These are phyloP conservation scores for Monosporascus ibericus DNA, from an alignment of 2,329 filamentous ascomycete species.

Conservation along the genomic window DNA sequence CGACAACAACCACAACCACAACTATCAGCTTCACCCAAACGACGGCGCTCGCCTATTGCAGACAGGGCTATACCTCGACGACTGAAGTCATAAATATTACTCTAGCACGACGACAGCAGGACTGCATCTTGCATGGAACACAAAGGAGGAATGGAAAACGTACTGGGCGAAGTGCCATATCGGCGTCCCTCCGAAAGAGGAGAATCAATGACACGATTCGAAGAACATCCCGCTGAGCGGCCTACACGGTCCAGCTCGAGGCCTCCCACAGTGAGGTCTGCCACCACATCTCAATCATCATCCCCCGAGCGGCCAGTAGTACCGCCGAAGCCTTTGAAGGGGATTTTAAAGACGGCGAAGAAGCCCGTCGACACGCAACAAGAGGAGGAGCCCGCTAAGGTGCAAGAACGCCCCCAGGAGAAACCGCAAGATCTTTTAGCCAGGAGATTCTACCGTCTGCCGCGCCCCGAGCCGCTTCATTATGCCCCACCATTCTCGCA, in stretches of 20 bases:
- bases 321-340: not conserved
- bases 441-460: conserved; percentile 23
- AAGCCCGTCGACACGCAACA: not conserved
- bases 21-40: not conserved
- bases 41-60: not conserved
- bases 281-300: not conserved
- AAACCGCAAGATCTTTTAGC: conserved; percentile 20
- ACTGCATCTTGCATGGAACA: not conserved
- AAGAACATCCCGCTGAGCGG: not conserved
- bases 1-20: not conserved
- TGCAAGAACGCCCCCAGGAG: conserved; percentile 3
- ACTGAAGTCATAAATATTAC: not conserved
- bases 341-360: not conserved
- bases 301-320: not conserved
- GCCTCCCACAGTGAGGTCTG: not conserved
- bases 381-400: not conserved
- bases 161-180: not conserved
- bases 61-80: not conserved
- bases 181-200: not conserved
- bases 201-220: not conserved
- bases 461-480: conserved; percentile 13
- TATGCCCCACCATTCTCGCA: conserved; percentile 7
- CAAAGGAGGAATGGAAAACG: not conserved
- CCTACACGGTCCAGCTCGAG: not conserved
- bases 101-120: not conserved